A percentile compares a stretch with the other conserved stretches of the same genome.
These are phyloP conservation scores for Candida ipomoeae DNA, from an alignment of 805 yeast genomes.

Conservation along the genomic window DNA sequence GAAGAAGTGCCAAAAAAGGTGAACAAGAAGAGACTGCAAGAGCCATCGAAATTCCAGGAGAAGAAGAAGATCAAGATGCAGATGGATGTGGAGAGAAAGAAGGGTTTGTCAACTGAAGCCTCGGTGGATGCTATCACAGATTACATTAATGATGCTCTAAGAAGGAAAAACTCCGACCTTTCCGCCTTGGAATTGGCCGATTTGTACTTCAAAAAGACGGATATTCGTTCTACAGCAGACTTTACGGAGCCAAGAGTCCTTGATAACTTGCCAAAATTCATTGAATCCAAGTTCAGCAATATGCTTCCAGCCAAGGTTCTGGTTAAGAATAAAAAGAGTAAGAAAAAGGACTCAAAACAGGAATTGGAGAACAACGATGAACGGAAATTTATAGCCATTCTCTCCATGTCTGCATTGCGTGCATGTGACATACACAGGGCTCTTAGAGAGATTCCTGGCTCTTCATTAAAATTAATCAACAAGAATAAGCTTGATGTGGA, in stretches of 20 bases:
- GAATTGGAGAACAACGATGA: slow-evolving; percentile 19
- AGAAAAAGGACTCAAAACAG: slow-evolving; percentile 25
- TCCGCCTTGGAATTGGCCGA: slow-evolving; percentile 76
- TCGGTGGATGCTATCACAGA: slow-evolving; percentile 64
- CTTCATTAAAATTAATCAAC: slow-evolving; percentile 66
- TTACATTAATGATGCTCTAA: slow-evolving; percentile 56
- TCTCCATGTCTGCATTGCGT: slow-evolving; percentile 76
- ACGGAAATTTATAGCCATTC: slow-evolving; percentile 46
- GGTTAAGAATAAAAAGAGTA: slow-evolving; percentile 24
- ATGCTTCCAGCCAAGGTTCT: slow-evolving; percentile 35
- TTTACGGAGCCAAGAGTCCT: slow-evolving; percentile 49
- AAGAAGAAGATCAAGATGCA: slow-evolving; percentile 69
- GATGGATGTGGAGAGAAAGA: slow-evolving; percentile 57
- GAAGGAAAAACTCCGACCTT: slow-evolving; percentile 58
- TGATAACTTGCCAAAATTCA: slow-evolving; percentile 52
- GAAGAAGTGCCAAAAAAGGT: background rate
- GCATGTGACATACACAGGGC: slow-evolving; percentile 83
- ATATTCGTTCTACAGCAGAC: slow-evolving; percentile 59
- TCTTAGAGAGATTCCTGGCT: slow-evolving; percentile 42
- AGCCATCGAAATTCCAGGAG: slow-evolving; percentile 46
- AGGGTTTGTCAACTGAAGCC: slow-evolving; percentile 44
- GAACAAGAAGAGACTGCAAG: slow-evolving; percentile 22
- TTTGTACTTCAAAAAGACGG: slow-evolving; percentile 50
- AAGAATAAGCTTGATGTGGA: slow-evolving; percentile 73
- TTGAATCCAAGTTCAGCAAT: slow-evolving; percentile 46